These are phyloP conservation scores for Hortaea werneckii DNA, from an alignment of 2,329 filamentous ascomycete genomes.

Conservation along the genomic window DNA sequence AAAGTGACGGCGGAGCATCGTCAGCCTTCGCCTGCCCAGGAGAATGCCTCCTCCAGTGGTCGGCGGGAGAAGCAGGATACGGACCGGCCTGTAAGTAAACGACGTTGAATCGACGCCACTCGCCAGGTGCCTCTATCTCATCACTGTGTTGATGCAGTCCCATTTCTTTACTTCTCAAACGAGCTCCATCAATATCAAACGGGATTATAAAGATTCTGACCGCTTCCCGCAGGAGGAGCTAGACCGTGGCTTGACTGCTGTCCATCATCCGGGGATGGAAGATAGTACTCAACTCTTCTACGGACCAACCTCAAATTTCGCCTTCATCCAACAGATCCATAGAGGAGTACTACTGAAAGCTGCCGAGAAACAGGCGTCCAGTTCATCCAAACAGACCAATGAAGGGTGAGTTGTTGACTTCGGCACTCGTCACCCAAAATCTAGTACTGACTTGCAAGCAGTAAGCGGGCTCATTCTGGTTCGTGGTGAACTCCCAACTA, in stretches of 20 bases:
- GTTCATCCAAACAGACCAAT: not conserved
- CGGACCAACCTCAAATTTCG: conserved; percentile 22
- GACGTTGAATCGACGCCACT: not conserved
- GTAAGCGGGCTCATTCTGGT: too few relatives aligned
- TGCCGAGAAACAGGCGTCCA: not conserved
- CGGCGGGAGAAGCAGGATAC: not conserved
- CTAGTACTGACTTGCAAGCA: too few relatives aligned
- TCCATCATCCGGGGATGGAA: not conserved
- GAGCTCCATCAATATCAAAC: too few relatives aligned
- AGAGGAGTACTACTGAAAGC: conserved; percentile 12
- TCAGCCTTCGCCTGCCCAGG: not conserved
- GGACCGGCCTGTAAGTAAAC: not conserved
- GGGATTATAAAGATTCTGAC: too few relatives aligned
- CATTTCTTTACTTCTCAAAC: too few relatives aligned
- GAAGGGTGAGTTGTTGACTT: conserved; percentile 13
- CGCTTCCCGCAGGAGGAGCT: not conserved
- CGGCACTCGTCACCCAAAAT: conserved; percentile 7
- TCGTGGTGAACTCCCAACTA: too few relatives aligned
- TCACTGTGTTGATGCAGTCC: too few relatives aligned
- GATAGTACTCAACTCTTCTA: conserved; percentile 18
- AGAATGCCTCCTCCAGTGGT: not conserved
- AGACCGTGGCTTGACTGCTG: conserved; percentile 6
- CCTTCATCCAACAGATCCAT: conserved; percentile 24
- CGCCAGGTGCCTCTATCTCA: not conserved
- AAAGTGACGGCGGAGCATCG: not conserved